A percentile compares a stretch with the other conserved stretches of the same genome.
These are phyloP conservation scores for Colletotrichum sp. DNA, from an alignment of 2,329 filamentous ascomycete species.

Conservation along the genomic window DNA sequence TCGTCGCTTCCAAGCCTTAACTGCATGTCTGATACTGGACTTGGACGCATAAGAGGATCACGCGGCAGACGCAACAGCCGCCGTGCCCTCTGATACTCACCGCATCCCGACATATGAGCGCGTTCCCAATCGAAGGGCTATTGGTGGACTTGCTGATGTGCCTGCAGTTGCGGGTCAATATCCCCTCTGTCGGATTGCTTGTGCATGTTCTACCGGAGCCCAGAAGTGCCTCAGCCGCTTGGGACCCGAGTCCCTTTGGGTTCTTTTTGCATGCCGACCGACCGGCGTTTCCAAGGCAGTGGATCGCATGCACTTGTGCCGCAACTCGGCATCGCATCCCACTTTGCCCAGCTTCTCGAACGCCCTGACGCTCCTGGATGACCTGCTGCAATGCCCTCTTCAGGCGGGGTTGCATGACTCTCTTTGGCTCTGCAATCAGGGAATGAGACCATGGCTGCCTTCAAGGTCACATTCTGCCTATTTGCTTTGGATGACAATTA, in stretches of 20 bases:
- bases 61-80: not conserved
- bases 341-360: not conserved
- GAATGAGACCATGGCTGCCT: not conserved
- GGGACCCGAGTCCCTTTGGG: not conserved
- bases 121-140: not conserved
- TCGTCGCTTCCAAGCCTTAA: not conserved
- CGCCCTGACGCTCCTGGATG: not conserved
- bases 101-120: slow-evolving; percentile 1
- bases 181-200: slow-evolving; percentile 17
- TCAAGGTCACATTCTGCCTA: not conserved
- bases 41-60: not conserved
- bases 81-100: not conserved
- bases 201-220: not conserved
- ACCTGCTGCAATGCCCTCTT: not conserved
- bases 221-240: not conserved
- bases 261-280: not conserved
- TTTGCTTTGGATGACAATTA: not conserved
- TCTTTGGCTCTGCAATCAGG: not conserved
- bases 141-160: slow-evolving; percentile 2
- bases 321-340: not conserved
- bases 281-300: not conserved
- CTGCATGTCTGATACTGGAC: not conserved
- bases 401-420: not conserved
- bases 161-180: slow-evolving; percentile 14
- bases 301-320: not conserved